Evolutionary conservation across 345 rosid species (phyloP).

Genomic region (Moricandia moricandioides): DNA sequence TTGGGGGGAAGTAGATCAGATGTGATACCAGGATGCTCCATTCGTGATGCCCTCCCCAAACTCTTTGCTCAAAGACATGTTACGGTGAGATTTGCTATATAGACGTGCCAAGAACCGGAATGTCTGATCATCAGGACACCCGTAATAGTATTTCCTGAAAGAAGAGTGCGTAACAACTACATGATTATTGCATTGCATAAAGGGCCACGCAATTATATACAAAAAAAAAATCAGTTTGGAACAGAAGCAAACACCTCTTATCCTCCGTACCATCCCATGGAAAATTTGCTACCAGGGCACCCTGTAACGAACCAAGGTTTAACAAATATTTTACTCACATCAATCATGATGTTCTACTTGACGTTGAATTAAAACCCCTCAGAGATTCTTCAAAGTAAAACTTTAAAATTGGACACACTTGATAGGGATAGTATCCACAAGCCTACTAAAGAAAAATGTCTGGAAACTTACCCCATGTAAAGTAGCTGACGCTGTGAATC

Average conservation of each 20-base stretch:
- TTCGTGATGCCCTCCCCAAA: conserved; percentile 88
- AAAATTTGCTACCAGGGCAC: conserved; percentile 95
- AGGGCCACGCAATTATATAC: not conserved
- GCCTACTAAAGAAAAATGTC: not conserved
- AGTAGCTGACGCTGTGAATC: conserved; percentile 83
- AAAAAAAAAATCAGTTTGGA: not conserved
- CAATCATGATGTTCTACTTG: not conserved
- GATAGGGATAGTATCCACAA: not conserved
- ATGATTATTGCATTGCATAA: not conserved
- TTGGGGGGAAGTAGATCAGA: not conserved
- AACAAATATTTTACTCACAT: not conserved
- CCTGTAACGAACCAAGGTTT: conserved; percentile 48
- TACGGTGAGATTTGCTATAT: conserved; percentile 79
- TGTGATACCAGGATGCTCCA: conserved; percentile 84
- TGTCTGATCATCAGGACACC: conserved; percentile 87
- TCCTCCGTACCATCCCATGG: conserved; percentile 96
- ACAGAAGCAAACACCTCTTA: conserved; percentile 50
- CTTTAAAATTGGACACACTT: not conserved
- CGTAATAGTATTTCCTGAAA: conserved; percentile 76
- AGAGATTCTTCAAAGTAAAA: not conserved
- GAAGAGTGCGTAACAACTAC: conserved; percentile 10
- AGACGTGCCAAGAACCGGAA: conserved; percentile 73
- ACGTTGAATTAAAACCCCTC: not conserved
- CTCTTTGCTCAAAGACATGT: conserved; percentile 92
- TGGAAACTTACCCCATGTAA: conserved; percentile 76